A percentile compares a stretch with the other conserved stretches of the same genome.
Conservation (phyloP, 371 early-diverging fungal genomes). For the Mortierella sp. region DNA sequence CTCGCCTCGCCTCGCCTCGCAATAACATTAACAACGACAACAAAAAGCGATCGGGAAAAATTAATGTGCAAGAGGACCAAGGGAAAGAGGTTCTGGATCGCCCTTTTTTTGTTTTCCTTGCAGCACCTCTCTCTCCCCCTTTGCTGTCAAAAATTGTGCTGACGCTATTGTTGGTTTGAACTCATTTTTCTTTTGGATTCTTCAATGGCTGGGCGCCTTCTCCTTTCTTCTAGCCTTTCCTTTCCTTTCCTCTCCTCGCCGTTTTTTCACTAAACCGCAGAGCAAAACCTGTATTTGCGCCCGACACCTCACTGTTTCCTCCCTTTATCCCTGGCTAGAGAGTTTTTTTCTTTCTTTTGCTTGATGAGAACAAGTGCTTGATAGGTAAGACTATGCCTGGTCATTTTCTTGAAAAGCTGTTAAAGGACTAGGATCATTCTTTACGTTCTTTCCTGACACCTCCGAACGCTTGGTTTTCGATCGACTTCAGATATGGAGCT, state of each 20-base stretch:
- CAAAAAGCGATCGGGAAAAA: slow-evolving; percentile 1
- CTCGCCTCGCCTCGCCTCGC: neutral
- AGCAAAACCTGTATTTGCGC: slow-evolving; percentile 4
- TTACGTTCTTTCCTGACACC: neutral
- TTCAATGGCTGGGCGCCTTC: neutral
- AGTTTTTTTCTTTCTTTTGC: too few relatives aligned
- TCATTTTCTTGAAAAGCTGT: too few relatives aligned
- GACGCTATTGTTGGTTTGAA: neutral
- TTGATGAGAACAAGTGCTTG: too few relatives aligned
- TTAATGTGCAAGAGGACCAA: neutral
- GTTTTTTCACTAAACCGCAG: neutral
- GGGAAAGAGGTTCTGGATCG: slow-evolving; percentile 3
- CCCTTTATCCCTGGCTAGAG: neutral
- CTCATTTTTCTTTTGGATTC: neutral
- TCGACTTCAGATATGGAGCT: neutral
- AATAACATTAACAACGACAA: neutral
- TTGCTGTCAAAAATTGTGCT: too few relatives aligned
- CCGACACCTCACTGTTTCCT: neutral
- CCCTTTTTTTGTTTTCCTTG: neutral
- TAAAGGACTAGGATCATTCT: neutral
- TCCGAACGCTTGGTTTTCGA: neutral
- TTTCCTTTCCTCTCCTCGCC: neutral
- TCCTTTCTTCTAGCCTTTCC: neutral
- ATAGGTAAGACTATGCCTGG: too few relatives aligned
- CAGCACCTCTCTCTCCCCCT: too few relatives aligned